Evolutionary conservation across 2,329 filamentous ascomycete species (phyloP).

Genomic region (Fusarium sp.): DNA sequence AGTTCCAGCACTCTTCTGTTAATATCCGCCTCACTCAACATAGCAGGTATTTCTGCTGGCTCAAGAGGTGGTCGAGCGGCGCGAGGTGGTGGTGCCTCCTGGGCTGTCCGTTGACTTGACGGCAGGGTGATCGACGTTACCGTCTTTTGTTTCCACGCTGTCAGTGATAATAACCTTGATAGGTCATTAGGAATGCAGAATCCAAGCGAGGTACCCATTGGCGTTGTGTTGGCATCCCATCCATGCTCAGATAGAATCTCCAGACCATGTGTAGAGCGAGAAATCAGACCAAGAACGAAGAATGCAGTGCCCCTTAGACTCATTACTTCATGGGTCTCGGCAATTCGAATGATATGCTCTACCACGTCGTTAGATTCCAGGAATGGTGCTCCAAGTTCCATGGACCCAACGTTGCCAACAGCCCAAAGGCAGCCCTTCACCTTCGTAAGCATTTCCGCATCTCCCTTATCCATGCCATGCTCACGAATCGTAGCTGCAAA

Average conservation of each 20-base stretch:
- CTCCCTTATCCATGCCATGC: constrained; percentile 84
- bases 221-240: constrained; percentile 91
- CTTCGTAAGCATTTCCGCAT: constrained; percentile 86
- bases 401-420: constrained; percentile 96
- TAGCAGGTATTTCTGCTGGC: constrained; percentile 51
- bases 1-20: constrained; percentile 86
- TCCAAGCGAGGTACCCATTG: constrained; percentile 83
- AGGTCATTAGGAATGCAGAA: constrained; percentile 87
- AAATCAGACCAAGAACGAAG: constrained; percentile 93
- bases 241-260: constrained; percentile 89
- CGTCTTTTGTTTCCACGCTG: constrained; percentile 65
- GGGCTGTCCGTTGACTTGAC: constrained; percentile 62
- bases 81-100: constrained; percentile 53
- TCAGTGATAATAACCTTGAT: constrained; percentile 78
- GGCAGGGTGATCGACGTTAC: constrained; percentile 58
- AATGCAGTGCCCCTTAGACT: constrained; percentile 95
- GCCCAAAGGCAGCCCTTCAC: constrained; percentile 98
- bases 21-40: constrained; percentile 68
- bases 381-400: constrained; percentile 96
- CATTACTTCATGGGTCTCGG: constrained; percentile 87
- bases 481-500: constrained; percentile 91
- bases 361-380: constrained; percentile 91
- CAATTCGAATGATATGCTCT: constrained; percentile 85
- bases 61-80: constrained; percentile 55
- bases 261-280: constrained; percentile 88